Evolutionary conservation across 1,284 basidiomycete species (phyloP).

Genomic region (Irpex rosettiformis): DNA sequence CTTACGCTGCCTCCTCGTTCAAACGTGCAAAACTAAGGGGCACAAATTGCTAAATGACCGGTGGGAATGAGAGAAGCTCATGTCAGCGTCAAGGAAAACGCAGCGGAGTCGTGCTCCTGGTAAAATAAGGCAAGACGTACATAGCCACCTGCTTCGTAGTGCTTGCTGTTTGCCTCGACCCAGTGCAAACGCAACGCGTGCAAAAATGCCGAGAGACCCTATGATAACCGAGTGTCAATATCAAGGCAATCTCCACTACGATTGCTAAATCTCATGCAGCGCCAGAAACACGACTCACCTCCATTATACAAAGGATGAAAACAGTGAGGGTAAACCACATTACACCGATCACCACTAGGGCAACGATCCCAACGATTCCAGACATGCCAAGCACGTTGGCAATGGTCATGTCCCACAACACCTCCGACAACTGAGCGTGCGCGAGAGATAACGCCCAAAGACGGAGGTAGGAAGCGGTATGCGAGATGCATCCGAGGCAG

Average conservation of each 20-base stretch:
- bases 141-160: conserved; percentile 89
- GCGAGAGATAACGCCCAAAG: conserved; percentile 98
- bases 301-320: conserved; percentile 85
- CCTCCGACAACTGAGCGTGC: conserved; percentile 96
- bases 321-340: conserved; percentile 87
- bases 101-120: conserved; percentile 7
- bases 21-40: conserved; percentile 59
- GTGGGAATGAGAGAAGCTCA: conserved; percentile 17
- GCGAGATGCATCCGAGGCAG: conserved; percentile 97
- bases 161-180: conserved; percentile 98
- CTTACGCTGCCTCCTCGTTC: conserved; percentile 33
- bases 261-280: conserved; percentile 4
- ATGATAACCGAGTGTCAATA: conserved; percentile 18
- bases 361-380: conserved; percentile 57
- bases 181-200: conserved; percentile 97
- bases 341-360: conserved; percentile 61
- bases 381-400: conserved; percentile 52
- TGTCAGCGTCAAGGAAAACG: conserved; percentile 30
- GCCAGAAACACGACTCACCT: conserved; percentile 52
- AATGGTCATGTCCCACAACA: conserved; percentile 87
- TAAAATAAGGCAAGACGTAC: conserved; percentile 43
- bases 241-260: conserved; percentile 7
- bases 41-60: conserved; percentile 48
- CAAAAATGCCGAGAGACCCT: conserved; percentile 93
- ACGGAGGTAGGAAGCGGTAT: conserved; percentile 98